Percentiles rank a stretch among this genome's conserved stretches.
Conservation (phyloP, 2,329 filamentous ascomycete species). For the Sporothrix humicola region DNA sequence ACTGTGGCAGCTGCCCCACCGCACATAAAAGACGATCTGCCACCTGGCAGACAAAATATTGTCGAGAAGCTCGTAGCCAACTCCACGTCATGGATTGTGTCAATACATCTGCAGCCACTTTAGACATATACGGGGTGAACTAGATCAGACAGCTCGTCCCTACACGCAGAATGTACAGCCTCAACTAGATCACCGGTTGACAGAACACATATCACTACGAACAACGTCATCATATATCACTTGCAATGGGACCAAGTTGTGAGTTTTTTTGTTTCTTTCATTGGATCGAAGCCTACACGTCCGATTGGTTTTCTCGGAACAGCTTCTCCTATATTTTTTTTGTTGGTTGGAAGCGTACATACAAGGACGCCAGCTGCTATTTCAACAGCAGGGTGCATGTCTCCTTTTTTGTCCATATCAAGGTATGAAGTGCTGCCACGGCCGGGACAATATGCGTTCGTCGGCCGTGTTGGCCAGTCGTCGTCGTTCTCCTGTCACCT, state of each 20-base stretch:
- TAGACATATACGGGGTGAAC: too few species aligned
- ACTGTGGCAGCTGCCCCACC: constrained; percentile 1
- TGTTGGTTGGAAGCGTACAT: constrained; percentile 30
- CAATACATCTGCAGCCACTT: too few species aligned
- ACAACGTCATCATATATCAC: background rate
- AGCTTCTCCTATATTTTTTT: constrained; percentile 15
- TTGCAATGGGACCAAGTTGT: background rate
- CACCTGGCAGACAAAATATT: background rate
- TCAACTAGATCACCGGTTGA: too few species aligned
- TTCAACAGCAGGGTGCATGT: constrained; percentile 27
- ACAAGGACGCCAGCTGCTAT: constrained; percentile 17
- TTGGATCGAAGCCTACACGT: constrained; percentile 8
- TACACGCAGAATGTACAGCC: too few species aligned
- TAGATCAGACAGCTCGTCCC: too few species aligned
- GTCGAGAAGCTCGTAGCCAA: too few species aligned
- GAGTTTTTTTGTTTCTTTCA: constrained; percentile 29
- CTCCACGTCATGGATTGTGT: background rate
- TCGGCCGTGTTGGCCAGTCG: constrained; percentile 4
- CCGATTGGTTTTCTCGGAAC: constrained; percentile 32
- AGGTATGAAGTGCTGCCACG: constrained; percentile 22
- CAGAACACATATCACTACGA: too few species aligned
- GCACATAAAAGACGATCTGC: background rate
- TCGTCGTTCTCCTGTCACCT: constrained; percentile 4
- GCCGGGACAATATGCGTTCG: background rate
- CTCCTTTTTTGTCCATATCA: constrained; percentile 18